Conservation (phyloP, 2,329 filamentous ascomycete species). For the Dothistroma pini region DNA sequence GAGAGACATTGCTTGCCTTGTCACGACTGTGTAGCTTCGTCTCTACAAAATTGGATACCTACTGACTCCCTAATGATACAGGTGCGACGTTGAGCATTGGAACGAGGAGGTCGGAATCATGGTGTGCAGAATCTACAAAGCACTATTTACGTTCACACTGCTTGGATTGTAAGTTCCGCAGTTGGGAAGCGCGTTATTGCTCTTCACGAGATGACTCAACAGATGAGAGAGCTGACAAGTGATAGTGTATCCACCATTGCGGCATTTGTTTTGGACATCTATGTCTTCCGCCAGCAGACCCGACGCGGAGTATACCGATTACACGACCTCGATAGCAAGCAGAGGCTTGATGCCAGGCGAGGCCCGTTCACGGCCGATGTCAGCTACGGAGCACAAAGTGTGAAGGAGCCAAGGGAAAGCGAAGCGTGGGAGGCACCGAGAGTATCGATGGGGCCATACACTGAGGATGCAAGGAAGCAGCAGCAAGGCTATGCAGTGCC, state of each 20-base stretch:
- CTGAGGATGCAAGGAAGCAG: slow-evolving; percentile 24
- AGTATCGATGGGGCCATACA: slow-evolving; percentile 28
- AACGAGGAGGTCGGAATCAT: slow-evolving; percentile 52
- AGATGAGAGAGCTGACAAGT: not conserved
- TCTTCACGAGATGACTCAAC: not conserved
- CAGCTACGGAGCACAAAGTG: slow-evolving; percentile 13
- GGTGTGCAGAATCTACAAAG: slow-evolving; percentile 58
- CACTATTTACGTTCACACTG: slow-evolving; percentile 55
- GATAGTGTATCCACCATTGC: slow-evolving; percentile 45
- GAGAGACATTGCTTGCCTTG: too few relatives aligned
- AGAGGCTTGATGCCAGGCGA: slow-evolving; percentile 23
- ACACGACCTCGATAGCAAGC: slow-evolving; percentile 37
- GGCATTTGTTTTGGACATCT: slow-evolving; percentile 50
- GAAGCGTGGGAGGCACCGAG: slow-evolving; percentile 34
- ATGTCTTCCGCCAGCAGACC: slow-evolving; percentile 45
- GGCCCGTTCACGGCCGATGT: slow-evolving; percentile 29
- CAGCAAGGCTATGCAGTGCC: slow-evolving; percentile 41
- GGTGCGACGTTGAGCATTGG: slow-evolving; percentile 46
- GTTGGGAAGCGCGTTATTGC: not conserved
- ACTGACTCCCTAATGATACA: too few relatives aligned
- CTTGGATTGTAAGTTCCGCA: slow-evolving; percentile 41
- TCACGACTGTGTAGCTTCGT: too few relatives aligned
- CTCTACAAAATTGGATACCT: too few relatives aligned
- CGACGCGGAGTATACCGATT: slow-evolving; percentile 50
- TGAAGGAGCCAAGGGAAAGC: slow-evolving; percentile 25